Base-by-base conservation (phyloP, 108 stramenopile species). In the Skeletonema marinoi region DNA sequence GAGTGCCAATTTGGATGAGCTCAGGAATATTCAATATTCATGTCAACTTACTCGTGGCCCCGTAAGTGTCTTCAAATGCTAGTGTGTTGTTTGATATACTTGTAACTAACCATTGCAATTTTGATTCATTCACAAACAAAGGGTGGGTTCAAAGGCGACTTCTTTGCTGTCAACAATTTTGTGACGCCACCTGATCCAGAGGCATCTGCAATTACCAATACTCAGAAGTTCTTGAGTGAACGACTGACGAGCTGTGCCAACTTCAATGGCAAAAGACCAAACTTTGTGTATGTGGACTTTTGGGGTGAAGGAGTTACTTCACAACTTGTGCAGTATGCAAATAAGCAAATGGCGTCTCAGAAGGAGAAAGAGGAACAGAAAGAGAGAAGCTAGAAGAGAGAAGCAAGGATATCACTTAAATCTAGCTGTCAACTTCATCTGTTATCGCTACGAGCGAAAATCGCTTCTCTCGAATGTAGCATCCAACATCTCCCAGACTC, bases 1-100 rank as follows among this genome's bases (percentile, higher is more conserved):
- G 10, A 80, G 87, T 64, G 31, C 75, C 13, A 65, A 56, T 0
- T 51, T 90, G 14, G 76, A 77, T 10, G 85, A 79, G 3, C 35
- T 92, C 12, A 35, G 78, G 6, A 80, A 90, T 65, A 68, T 60
- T 30, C 61, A 75, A 17, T 69, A 68, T 54, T 80, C 83, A 17
- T 94, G 93, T 58, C 56, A 77, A 38, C 56, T 90, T 30, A 77
- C 65, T 21, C 77, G 85, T 31, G 87, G 87, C 4, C 77, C 81
- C 17, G 67, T 39, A 39, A 39, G 39, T 39, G 39, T 39, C 2
- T 10, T 38, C 38, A 38, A 39, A 39, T 39, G 39, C 39, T 9
- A 39, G 9, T 9, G 39, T 11, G 39, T 39, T 39, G 39, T 39
- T 39, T 11, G 9, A 39, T 39, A 10, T 39, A 39, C 10, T 9